phyloP scores from a whole-genome alignment of 1,139 yeast genomes.

The Wickerhamomyces sp. region DNA sequence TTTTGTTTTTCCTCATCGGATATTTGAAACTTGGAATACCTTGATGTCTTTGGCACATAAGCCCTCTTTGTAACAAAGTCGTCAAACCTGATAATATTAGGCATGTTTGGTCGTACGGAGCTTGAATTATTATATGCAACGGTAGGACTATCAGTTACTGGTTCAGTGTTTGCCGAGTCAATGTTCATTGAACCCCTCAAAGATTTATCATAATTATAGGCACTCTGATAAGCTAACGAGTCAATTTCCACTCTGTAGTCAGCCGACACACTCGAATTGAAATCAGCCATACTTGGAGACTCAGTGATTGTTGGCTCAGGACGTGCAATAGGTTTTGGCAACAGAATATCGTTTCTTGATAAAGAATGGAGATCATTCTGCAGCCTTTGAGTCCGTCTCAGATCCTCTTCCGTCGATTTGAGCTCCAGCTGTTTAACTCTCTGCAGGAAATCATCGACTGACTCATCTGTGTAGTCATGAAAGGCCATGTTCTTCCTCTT shows the following conservation, averaged over 20 bases:
- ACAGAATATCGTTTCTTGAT: constrained; percentile 2
- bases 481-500: neutral
- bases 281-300: constrained; percentile 15
- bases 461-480: constrained; percentile 5
- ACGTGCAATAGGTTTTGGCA: constrained; percentile 12
- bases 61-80: constrained; percentile 13
- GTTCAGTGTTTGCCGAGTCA: too few relatives aligned
- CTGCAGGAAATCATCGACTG: constrained; percentile 29
- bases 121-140: neutral
- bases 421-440: constrained; percentile 27
- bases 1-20: constrained; percentile 15
- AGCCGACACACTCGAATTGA: constrained; percentile 12
- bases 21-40: constrained; percentile 18
- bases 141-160: neutral
- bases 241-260: constrained; percentile 18
- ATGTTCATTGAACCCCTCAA: constrained; percentile 9
- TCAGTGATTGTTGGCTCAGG: constrained; percentile 2
- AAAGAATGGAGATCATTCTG: constrained; percentile 1
- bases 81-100: constrained; percentile 23
- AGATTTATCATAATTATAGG: constrained; percentile 33
- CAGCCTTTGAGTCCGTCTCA: constrained; percentile 6
- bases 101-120: constrained; percentile 5
- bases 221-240: constrained; percentile 29
- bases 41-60: constrained; percentile 6
- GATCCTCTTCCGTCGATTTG: constrained; percentile 18